phyloP scores from a whole-genome alignment of 1,284 basidiomycete genomes.

The Puccinia novopanici region DNA sequence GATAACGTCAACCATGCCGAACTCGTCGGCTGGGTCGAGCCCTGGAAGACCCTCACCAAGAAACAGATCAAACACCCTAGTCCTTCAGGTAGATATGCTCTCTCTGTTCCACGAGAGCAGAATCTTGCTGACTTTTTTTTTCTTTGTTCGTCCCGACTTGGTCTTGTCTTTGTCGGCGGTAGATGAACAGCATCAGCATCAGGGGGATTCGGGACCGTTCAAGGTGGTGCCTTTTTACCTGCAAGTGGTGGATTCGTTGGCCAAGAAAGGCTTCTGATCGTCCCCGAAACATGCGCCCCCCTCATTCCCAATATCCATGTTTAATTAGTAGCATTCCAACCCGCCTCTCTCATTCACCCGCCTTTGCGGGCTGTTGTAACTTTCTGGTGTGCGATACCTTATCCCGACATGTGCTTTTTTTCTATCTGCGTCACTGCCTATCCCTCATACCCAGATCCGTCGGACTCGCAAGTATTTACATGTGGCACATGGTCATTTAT shows the following conservation, averaged over 20 bases:
- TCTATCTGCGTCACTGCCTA: neutral
- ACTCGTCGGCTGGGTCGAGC: constrained; percentile 63
- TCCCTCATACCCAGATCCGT: no score
- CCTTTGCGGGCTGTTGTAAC: no score
- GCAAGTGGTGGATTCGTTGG: constrained; percentile 52
- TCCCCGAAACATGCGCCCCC: neutral
- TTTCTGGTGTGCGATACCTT: no score
- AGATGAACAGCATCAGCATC: neutral
- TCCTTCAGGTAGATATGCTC: neutral
- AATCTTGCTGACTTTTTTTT: neutral
- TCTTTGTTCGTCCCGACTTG: neutral
- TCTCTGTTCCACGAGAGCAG: neutral
- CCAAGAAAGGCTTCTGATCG: constrained; percentile 52
- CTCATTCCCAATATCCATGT: no score
- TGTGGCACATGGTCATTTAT: neutral
- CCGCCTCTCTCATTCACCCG: no score
- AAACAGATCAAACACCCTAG: neutral
- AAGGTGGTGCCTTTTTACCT: constrained; percentile 54
- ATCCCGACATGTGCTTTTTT: neutral
- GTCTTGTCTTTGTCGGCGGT: neutral
- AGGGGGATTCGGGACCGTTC: constrained; percentile 11
- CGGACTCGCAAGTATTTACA: no score
- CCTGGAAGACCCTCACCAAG: constrained; percentile 54
- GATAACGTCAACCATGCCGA: constrained; percentile 88
- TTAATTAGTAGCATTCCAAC: no score